phyloP scores from a whole-genome alignment of 2,329 filamentous ascomycete species.

The Didymellaceae sp. region DNA sequence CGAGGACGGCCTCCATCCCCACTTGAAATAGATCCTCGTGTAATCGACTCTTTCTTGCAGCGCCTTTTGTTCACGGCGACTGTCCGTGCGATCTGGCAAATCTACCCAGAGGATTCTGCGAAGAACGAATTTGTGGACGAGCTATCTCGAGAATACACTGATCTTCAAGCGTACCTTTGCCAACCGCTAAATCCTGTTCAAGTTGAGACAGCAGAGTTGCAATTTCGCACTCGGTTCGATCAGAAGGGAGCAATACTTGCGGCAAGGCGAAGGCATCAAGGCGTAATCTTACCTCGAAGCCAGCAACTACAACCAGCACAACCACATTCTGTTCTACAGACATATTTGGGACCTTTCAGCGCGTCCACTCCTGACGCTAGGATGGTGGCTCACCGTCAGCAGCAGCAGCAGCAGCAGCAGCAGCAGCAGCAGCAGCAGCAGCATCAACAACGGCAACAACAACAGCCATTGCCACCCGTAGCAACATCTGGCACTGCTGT shows the following conservation, averaged over 20 bases:
- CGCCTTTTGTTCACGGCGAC: conserved; percentile 61
- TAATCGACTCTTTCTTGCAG: conserved; percentile 61
- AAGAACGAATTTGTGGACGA: conserved; percentile 15
- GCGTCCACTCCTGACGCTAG: background rate
- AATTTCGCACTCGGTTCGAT: no score
- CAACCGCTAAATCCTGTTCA: no score
- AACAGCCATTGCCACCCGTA: background rate
- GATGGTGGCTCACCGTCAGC: background rate
- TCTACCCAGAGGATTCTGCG: background rate
- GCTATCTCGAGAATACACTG: background rate
- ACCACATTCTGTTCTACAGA: background rate
- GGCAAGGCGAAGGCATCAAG: no score
- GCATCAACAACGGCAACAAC: background rate
- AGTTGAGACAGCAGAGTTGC: no score
- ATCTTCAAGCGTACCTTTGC: background rate
- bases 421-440: background rate
- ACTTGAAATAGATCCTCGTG: conserved; percentile 61
- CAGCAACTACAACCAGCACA: background rate
- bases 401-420: background rate
- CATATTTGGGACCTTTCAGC: no score
- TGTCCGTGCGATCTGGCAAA: conserved; percentile 52
- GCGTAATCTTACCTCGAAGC: background rate
- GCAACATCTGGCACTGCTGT: background rate
- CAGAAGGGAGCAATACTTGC: no score
- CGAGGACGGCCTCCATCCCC: conserved; percentile 61